phyloP scores from a whole-genome alignment of 176 grass and related monocot genomes.

The Musa beccarii region DNA sequence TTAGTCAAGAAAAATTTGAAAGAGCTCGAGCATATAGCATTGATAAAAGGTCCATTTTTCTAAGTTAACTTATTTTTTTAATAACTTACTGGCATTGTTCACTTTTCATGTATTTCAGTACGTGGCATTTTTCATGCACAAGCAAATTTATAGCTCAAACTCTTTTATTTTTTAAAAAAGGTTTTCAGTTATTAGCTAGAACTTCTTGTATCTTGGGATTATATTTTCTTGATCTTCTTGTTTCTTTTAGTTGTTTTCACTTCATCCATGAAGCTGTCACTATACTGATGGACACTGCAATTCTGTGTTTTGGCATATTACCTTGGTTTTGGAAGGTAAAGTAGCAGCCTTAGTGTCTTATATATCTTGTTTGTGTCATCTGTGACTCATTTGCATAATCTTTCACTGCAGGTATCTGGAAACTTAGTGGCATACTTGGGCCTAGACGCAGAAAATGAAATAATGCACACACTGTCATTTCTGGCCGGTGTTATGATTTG shows the following conservation, averaged over 20 bases:
- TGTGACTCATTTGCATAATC: conserved; percentile 21
- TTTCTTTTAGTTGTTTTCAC: conserved; percentile 47
- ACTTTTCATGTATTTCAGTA: conserved; percentile 9
- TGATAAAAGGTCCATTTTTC: conserved; percentile 67
- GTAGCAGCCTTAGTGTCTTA: conserved; percentile 6
- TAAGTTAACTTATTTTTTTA: not conserved
- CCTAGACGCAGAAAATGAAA: conserved; percentile 84
- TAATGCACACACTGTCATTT: conserved; percentile 92
- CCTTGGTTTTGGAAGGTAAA: conserved; percentile 98
- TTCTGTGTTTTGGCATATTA: conserved; percentile 75
- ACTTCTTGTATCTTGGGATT: not conserved
- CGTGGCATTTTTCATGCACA: not conserved
- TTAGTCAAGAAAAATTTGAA: conserved; percentile 79
- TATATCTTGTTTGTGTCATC: not conserved
- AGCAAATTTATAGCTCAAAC: not conserved
- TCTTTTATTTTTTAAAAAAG: not conserved
- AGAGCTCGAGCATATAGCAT: conserved; percentile 81
- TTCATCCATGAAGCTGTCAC: conserved; percentile 76
- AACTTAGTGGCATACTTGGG: conserved; percentile 45
- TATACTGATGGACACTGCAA: conserved; percentile 79
- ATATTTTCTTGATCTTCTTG: not conserved
- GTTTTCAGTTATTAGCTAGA: not conserved
- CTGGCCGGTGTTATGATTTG: conserved; percentile 89
- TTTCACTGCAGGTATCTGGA: conserved; percentile 53
- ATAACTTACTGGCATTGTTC: conserved; percentile 9